Evolutionary conservation across 164 flowering plant species (phyloP).

Genomic region (Vitis vinifera): ASM3070453v1 NC_081807.1:3051501-3052000

Average conservation of each 20-base stretch:
- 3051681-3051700: constrained; percentile 49
- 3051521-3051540: constrained; percentile 73
- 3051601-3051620: no score
- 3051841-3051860: constrained; percentile 63
- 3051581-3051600: not conserved
- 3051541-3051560: constrained; percentile 32
- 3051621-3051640: constrained; percentile 41
- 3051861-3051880: constrained; percentile 56
- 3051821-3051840: constrained; percentile 47
- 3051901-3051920: constrained; percentile 67
- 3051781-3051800: constrained; percentile 7
- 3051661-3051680: constrained; percentile 64
- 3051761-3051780: constrained; percentile 9
- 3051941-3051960: constrained; percentile 64
- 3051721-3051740: constrained; percentile 13
- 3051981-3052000: constrained; percentile 71
- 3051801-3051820: constrained; percentile 42
- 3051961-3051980: constrained; percentile 66
- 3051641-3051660: constrained; percentile 60
- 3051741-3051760: constrained; percentile 16
- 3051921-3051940: constrained; percentile 61
- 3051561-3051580: not conserved
- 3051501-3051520: constrained; percentile 71
- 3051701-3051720: constrained; percentile 11
- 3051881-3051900: constrained; percentile 59